Evolutionary conservation across 2,329 filamentous ascomycete genomes (phyloP), one percentile per base, ranked within the genome.

Genomic region (Biscogniauxia sp.): DNA sequence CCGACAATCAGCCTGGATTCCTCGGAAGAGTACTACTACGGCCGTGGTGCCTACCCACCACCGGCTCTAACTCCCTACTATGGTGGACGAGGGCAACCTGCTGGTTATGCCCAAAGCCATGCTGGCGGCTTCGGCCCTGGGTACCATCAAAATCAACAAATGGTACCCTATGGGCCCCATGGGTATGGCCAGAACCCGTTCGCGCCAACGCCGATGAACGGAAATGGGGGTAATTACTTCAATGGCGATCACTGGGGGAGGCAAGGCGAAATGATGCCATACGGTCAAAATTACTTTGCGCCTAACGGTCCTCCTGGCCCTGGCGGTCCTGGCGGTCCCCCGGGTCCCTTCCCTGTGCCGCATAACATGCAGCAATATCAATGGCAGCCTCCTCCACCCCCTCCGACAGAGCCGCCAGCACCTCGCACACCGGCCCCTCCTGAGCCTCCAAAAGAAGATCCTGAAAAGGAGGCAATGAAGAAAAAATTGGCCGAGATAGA

Each of bases 1-100:
- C 79, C 82, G 65, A 79, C 85, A 58, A 84, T 85, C 78, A 90
- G 83, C 73, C 80, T 84, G 78, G 88, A 90, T 73, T 83, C 83
- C 41, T 80, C 80, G 20, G 86, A 91, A 23, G 86, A 90, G n/a
- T 88, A 83, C 71, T 74, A 69, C 68, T 78, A 75, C 79, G 81
- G 78, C 75, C 75, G 70, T 51, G 69, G 73, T 55, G 70, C 68
- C 26, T 76, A 71, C 58, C 57, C 60, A 58, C 66, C 68, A 57
- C 66, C 67, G 25, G 59, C 57, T 54, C 59, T 37, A 19, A 56
- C 54, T n/a, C 66, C 64, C 55, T 73, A 70, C 60, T 78, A 75
- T 62, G 67, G 68, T 51, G 72, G 73, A 57, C 68, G 76, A 61
- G 71, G 75, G 56, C 68, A 66, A 63, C 37, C 37, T 17, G 74